phyloP scores from a whole-genome alignment of 805 yeast species.

The Pichia thaimueangensis region DNA sequence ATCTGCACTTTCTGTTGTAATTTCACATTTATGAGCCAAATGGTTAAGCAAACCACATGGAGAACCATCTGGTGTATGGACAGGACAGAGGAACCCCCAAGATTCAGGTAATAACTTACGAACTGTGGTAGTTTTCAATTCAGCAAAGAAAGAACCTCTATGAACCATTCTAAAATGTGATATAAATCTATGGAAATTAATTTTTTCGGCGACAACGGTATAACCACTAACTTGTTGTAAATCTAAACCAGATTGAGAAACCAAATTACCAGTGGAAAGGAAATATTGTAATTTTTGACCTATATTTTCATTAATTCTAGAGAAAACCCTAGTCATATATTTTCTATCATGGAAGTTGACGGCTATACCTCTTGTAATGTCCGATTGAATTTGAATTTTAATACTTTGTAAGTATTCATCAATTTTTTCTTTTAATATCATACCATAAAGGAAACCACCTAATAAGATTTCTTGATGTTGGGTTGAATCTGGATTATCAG shows the following conservation, averaged over 20 bases:
- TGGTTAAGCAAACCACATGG: constrained; percentile 98
- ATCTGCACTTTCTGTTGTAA: constrained; percentile 72
- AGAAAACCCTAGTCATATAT: constrained; percentile 73
- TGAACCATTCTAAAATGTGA: constrained; percentile 99
- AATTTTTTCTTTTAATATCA: constrained; percentile 93
- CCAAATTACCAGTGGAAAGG: constrained; percentile 93
- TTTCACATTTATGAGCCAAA: constrained; percentile 89
- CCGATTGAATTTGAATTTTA: constrained; percentile 67
- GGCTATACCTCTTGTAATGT: constrained; percentile 71
- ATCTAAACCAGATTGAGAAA: constrained; percentile 95
- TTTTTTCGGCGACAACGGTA: constrained; percentile 97
- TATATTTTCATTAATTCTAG: constrained; percentile 82
- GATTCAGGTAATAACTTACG: constrained; percentile 95
- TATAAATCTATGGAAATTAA: constrained; percentile 92
- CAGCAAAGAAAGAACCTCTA: constrained; percentile 98
- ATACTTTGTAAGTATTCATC: constrained; percentile 83
- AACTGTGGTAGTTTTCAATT: constrained; percentile 93
- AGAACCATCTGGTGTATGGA: constrained; percentile 98
- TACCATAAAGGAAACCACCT: constrained; percentile 94
- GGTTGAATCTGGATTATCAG: constrained; percentile 98
- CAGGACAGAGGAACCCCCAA: constrained; percentile 99
- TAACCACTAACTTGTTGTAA: constrained; percentile 97
- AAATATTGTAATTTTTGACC: constrained; percentile 93
- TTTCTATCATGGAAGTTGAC: constrained; percentile 79
- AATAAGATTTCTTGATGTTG: constrained; percentile 96